Base-by-base conservation (phyloP, 306 rosid genomes). In the Quercus robur region DNA sequence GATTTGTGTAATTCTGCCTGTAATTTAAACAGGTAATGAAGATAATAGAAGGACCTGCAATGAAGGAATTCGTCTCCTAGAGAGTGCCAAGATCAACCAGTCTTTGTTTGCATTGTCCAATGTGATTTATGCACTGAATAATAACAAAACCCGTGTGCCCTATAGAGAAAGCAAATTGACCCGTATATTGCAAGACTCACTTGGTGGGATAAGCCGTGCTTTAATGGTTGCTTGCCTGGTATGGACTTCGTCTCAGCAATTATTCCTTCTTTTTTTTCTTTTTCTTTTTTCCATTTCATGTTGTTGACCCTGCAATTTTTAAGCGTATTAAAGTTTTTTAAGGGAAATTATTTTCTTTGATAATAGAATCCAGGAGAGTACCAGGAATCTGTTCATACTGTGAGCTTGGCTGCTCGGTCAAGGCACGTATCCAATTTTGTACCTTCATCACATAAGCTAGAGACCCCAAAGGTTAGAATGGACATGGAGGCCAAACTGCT, bases 151-250 rank as follows among this genome's bases (percentile, higher is more conserved):
- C 21, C 87, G 97, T 73, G 83, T 93, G 14, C 98, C 98, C 17
- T 95, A 95, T 70, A 69, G 99, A 81, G 98, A 95, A 84, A 93
- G 94, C 90, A 95, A 95, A 84, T 87, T 95, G 87, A 95, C 99
- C 70, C 94, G 99, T 9, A 95, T 95, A 83, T 85, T 93, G 82
- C 98, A 93, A 71, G 98, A 91, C 78, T 95, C 98, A 67, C 90
- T 95, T 5, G 98, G 99, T 11, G 99, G 99, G 75, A 83, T 83
- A 74, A 93, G 96, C 12, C 96, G 77, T 51, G 91, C 99, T 46
- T 52, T 93, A 82, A 95, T 95, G 98, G 88, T 95, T 71, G 96
- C 99, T 81, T 95, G 99, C 84, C 81, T 95, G 97, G 99, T 95
- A 85, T 74, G 85, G 61, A 14, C 19, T 70, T 59, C 13, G 20